A percentile compares a stretch with the other conserved stretches of the same genome.
Conservation (phyloP, 2,329 filamentous ascomycete species). For the Pseudogymnoascus verrucosus region DNA sequence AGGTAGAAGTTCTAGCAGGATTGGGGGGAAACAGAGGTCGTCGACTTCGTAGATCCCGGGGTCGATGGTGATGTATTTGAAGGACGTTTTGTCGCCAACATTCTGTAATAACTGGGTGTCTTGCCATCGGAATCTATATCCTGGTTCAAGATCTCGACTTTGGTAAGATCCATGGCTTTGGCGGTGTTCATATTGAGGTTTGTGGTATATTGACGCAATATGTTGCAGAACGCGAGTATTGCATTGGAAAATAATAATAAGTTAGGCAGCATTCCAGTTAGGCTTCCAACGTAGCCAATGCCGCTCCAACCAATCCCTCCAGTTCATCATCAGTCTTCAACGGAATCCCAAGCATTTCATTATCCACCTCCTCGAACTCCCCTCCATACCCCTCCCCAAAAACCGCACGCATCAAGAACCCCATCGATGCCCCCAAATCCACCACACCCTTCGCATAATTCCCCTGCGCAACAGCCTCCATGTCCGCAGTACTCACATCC, state of each 20-base stretch:
- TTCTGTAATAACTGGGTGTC: constrained; percentile 29
- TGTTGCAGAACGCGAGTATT: no score
- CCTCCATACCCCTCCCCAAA: constrained; percentile 28
- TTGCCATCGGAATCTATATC: constrained; percentile 9
- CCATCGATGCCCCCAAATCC: constrained; percentile 26
- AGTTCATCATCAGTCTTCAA: constrained; percentile 34
- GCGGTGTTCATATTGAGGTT: not conserved
- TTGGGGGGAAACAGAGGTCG: constrained; percentile 29
- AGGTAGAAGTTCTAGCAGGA: constrained; percentile 29
- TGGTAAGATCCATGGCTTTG: not conserved
- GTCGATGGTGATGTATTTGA: constrained; percentile 36
- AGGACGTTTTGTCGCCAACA: constrained; percentile 29
- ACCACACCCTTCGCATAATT: constrained; percentile 20
- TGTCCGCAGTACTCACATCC: constrained; percentile 12
- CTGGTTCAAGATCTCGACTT: constrained; percentile 11
- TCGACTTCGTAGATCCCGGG: constrained; percentile 27
- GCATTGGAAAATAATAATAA: no score
- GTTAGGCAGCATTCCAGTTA: not conserved
- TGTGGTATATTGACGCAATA: no score
- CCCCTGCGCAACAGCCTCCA: constrained; percentile 14
- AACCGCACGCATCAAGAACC: constrained; percentile 29
- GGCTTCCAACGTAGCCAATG: not conserved
- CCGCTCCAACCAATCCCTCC: constrained; percentile 22
- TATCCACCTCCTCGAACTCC: constrained; percentile 33
- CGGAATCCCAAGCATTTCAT: constrained; percentile 37